Evolutionary conservation across 192 early-diverging fungal species (phyloP).

Genomic region (Gamsiella multidivaricata): DNA sequence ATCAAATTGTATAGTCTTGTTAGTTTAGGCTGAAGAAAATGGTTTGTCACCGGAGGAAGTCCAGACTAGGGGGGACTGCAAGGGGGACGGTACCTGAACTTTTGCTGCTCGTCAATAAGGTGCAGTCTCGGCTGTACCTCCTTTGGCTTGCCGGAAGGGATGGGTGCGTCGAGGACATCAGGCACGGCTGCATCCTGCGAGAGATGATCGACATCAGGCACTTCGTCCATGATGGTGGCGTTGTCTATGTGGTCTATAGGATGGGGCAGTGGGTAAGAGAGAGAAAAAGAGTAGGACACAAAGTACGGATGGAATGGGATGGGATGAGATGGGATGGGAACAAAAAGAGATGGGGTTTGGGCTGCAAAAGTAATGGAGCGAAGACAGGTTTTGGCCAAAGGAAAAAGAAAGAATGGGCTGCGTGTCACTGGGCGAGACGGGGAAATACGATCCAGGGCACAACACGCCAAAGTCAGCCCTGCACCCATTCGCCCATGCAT

Average conservation of each 20-base stretch:
- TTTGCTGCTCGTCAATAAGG: slow-evolving; percentile 82
- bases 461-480: no score
- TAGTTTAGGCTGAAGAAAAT: background rate
- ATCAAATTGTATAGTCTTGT: no score
- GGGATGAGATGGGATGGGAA: background rate
- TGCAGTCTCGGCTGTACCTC: slow-evolving; percentile 64
- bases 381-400: slow-evolving; percentile 4
- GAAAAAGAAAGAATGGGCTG: no score
- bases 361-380: background rate
- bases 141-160: slow-evolving; percentile 2
- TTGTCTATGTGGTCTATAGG: background rate
- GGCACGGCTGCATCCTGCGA: slow-evolving; percentile 25
- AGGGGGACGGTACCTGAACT: slow-evolving; percentile 74
- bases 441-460: no score
- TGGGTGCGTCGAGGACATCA: slow-evolving; percentile 26
- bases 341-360: no score
- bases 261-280: background rate
- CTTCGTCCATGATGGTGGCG: slow-evolving; percentile 36
- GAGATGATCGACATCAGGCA: slow-evolving; percentile 48
- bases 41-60: no score
- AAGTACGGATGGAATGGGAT: background rate
- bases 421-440: no score
- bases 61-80: no score
- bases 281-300: background rate
- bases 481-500: no score